These are phyloP conservation scores for Plasmopara viticola DNA, from an alignment of 352 stramenopile genomes.

Conservation along the genomic window DNA sequence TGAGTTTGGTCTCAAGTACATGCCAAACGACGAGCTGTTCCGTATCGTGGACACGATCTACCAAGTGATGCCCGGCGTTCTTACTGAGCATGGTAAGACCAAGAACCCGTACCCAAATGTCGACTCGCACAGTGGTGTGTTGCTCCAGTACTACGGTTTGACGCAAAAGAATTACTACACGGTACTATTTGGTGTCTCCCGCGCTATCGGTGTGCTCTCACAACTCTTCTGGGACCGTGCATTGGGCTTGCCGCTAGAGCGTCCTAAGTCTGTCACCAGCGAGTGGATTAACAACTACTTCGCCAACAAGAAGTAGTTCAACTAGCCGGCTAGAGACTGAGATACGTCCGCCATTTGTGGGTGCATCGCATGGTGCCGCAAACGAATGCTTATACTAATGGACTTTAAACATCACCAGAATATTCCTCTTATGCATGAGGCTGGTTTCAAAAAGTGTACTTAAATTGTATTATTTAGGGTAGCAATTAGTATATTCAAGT, in stretches of 20 bases:
- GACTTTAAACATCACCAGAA: too few relatives aligned
- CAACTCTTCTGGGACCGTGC: conserved; percentile 98
- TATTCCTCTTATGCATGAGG: too few relatives aligned
- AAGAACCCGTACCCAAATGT: conserved; percentile 99
- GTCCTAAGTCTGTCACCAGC: conserved; percentile 98
- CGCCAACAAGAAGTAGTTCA: conserved; percentile 70
- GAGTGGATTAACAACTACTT: conserved; percentile 97
- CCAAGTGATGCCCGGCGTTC: conserved; percentile 96
- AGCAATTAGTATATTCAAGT: too few relatives aligned
- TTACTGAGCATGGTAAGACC: conserved; percentile 99
- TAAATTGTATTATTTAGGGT: too few relatives aligned
- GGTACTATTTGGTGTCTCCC: conserved; percentile 98
- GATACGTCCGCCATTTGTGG: too few relatives aligned
- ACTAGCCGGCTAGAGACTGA: background rate
- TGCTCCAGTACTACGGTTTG: conserved; percentile 99
- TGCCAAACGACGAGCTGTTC: conserved; percentile 98
- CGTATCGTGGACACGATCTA: conserved; percentile 99
- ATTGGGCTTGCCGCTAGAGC: conserved; percentile 95
- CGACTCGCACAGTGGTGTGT: conserved; percentile 96
- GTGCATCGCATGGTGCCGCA: too few relatives aligned
- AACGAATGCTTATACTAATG: too few relatives aligned
- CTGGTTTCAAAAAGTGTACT: too few relatives aligned
- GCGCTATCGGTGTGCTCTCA: conserved; percentile 96
- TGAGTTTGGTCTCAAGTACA: conserved; percentile 99
- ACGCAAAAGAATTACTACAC: conserved; percentile 99